Evolutionary conservation across 805 yeast genomes (phyloP).

Genomic region (Sugiyamaella smithiae): DNA sequence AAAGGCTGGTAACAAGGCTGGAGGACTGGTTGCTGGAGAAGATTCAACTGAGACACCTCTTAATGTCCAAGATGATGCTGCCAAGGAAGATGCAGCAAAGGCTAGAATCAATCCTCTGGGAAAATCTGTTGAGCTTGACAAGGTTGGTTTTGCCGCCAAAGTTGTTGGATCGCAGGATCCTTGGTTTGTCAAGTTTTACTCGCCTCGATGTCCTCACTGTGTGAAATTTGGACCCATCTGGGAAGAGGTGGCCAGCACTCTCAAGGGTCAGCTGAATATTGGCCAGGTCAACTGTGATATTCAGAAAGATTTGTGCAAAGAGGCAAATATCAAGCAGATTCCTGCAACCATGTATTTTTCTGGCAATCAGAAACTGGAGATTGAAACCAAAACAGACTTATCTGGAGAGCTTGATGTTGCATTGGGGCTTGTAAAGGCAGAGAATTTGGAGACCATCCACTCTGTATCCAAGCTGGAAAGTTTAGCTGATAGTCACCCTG

Average conservation of each 20-base stretch:
- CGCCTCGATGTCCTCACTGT: slow-evolving; percentile 42
- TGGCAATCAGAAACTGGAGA: slow-evolving; percentile 29
- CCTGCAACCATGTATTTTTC: slow-evolving; percentile 30
- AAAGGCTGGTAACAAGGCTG: slow-evolving; percentile 14
- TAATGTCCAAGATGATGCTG: not conserved
- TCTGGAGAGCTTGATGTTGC: slow-evolving; percentile 37
- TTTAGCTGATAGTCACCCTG: slow-evolving; percentile 24
- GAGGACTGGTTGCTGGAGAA: too few species aligned
- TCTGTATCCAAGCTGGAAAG: slow-evolving; percentile 26
- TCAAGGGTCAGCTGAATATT: slow-evolving; percentile 35
- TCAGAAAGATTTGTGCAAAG: slow-evolving; percentile 33
- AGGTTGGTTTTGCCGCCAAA: slow-evolving; percentile 27
- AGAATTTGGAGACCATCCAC: slow-evolving; percentile 29
- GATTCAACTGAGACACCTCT: slow-evolving; percentile 9
- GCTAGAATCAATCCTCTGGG: slow-evolving; percentile 35
- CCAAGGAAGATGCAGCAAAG: not conserved
- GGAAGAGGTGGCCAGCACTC: slow-evolving; percentile 34
- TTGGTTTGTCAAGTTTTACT: slow-evolving; percentile 42
- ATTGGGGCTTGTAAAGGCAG: slow-evolving; percentile 30
- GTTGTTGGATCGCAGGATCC: slow-evolving; percentile 33
- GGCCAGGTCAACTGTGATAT: slow-evolving; percentile 42
- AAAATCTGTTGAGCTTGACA: slow-evolving; percentile 30
- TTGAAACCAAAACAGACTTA: slow-evolving; percentile 33
- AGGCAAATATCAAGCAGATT: slow-evolving; percentile 27
- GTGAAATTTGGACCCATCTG: slow-evolving; percentile 36